Percentiles rank a stretch among this genome's conserved stretches.
Conservation (phyloP, 257 asterid genomes). For the Gentiana macrophylla region DNA sequence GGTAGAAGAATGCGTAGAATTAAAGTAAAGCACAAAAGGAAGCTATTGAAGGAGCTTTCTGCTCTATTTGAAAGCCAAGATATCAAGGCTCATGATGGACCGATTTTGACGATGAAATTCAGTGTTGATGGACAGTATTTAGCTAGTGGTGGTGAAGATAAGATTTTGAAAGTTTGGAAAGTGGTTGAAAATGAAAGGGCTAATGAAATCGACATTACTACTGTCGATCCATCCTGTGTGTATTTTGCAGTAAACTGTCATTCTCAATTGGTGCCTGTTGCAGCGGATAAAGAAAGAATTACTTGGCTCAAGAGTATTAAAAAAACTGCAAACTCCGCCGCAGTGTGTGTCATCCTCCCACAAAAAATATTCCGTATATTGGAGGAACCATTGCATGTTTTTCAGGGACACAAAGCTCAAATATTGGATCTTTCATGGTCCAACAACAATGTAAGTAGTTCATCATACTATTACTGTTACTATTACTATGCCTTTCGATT, state of each 20-base stretch:
- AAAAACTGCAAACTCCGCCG: conserved; percentile 54
- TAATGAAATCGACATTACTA: conserved; percentile 26
- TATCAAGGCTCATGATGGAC: conserved; percentile 77
- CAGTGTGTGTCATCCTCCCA: conserved; percentile 57
- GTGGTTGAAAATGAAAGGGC: conserved; percentile 52
- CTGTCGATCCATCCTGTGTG: conserved; percentile 53
- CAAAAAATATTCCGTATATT: conserved; percentile 63
- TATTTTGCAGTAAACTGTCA: conserved; percentile 48
- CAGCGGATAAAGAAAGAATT: conserved; percentile 29
- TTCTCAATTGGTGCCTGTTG: conserved; percentile 47
- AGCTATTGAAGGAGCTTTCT: conserved; percentile 56
- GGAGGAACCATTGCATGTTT: conserved; percentile 82
- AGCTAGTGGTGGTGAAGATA: conserved; percentile 92
- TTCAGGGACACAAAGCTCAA: conserved; percentile 64
- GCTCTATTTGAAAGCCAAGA: conserved; percentile 67
- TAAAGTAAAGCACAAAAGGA: conserved; percentile 29
- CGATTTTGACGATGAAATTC: conserved; percentile 80
- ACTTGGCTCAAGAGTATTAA: conserved; percentile 23
- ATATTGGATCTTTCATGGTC: conserved; percentile 91
- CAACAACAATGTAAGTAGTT: conserved; percentile 62
- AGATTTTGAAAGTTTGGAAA: conserved; percentile 80
- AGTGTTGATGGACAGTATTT: conserved; percentile 72
- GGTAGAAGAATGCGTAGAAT: conserved; percentile 21
- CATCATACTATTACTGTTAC: not conserved
- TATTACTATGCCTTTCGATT: conserved; percentile 2